A percentile compares a stretch with the other conserved stretches of the same genome.
Conservation (phyloP, 1,284 basidiomycete species). For the Cutaneotrichosporon sp. region DNA sequence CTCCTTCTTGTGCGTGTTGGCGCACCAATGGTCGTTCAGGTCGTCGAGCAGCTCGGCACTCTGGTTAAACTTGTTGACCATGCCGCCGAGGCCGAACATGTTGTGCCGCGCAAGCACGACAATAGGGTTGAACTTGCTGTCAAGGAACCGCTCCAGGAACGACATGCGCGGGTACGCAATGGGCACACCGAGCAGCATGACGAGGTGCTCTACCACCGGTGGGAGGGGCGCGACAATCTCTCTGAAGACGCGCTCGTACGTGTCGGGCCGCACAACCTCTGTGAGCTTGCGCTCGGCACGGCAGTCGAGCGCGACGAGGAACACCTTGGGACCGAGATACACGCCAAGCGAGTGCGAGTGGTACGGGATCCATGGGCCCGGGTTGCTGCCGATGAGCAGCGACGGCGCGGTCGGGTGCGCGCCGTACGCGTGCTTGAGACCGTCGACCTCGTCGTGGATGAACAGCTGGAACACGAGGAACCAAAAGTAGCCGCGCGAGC, state of each 20-base stretch:
- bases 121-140: constrained; percentile 75
- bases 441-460: constrained; percentile 69
- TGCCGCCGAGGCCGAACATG: constrained; percentile 62
- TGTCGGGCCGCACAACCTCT: constrained; percentile 64
- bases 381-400: constrained; percentile 61
- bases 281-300: constrained; percentile 78
- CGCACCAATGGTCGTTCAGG: constrained; percentile 87
- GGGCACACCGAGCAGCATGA: constrained; percentile 66
- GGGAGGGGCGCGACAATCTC: constrained; percentile 56
- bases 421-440: constrained; percentile 55
- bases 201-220: constrained; percentile 65
- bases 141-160: constrained; percentile 64
- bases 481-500: constrained; percentile 75
- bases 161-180: constrained; percentile 86
- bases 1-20: constrained; percentile 78
- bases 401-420: constrained; percentile 63
- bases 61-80: constrained; percentile 84
- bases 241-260: constrained; percentile 71
- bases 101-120: constrained; percentile 58
- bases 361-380: constrained; percentile 68
- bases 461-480: constrained; percentile 90
- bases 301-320: constrained; percentile 75
- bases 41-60: constrained; percentile 89
- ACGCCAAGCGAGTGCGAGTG: constrained; percentile 75
- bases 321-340: constrained; percentile 55